Evolutionary conservation across 2,329 filamentous ascomycete genomes (phyloP).

Genomic region (Zalaria sp.): DNA sequence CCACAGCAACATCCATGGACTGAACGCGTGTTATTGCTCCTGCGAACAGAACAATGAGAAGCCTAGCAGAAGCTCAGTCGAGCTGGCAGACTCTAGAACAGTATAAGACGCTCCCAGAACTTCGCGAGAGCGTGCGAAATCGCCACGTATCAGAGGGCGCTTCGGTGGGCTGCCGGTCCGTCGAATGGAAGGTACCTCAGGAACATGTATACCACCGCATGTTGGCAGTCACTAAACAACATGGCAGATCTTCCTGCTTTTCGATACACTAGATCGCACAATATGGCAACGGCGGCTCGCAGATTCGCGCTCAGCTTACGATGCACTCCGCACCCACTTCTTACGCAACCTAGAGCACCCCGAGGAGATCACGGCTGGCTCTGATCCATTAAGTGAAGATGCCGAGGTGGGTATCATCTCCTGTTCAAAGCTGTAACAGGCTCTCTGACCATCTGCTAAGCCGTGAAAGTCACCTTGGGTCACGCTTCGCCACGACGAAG

Average conservation of each 20-base stretch:
- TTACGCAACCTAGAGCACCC: slow-evolving; percentile 74
- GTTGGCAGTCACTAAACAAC: slow-evolving; percentile 9
- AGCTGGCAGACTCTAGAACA: slow-evolving; percentile 18
- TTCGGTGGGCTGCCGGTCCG: slow-evolving; percentile 54
- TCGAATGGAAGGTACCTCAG: slow-evolving; percentile 70
- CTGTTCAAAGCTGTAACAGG: slow-evolving; percentile 9
- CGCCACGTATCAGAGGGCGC: slow-evolving; percentile 5
- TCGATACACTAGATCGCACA: slow-evolving; percentile 48
- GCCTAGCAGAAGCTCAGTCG: slow-evolving; percentile 14
- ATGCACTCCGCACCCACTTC: slow-evolving; percentile 57
- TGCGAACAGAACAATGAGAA: slow-evolving; percentile 16
- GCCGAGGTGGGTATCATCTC: slow-evolving; percentile 37
- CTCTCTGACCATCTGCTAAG: slow-evolving; percentile 33
- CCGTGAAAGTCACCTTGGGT: slow-evolving; percentile 72
- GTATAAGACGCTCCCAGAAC: slow-evolving; percentile 13
- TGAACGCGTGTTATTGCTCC: too few relatives aligned
- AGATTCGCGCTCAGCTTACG: slow-evolving; percentile 61
- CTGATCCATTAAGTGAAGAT: slow-evolving; percentile 81
- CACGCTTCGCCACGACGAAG: slow-evolving; percentile 70
- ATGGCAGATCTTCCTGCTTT: slow-evolving; percentile 62
- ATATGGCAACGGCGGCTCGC: slow-evolving; percentile 56
- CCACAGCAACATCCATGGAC: too few relatives aligned
- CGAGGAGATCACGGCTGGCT: slow-evolving; percentile 57
- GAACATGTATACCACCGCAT: background rate
- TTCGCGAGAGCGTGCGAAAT: slow-evolving; percentile 16